These are phyloP conservation scores for Lactarius deliciosus DNA, from an alignment of 768 basidiomycete species.

Conservation along the genomic window DNA sequence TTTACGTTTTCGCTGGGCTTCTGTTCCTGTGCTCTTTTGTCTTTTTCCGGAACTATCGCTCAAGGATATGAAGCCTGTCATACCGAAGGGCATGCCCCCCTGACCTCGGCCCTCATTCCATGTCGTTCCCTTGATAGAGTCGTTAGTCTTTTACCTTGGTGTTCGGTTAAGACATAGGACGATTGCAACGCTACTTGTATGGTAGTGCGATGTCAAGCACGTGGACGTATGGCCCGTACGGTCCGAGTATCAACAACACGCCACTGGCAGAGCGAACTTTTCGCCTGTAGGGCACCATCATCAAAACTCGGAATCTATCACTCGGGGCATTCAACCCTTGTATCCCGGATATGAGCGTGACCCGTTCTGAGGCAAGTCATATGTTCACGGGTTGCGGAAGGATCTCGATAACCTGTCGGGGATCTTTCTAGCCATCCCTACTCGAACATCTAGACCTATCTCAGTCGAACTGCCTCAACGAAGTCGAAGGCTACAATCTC, in stretches of 20 bases:
- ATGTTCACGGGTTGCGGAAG: not conserved
- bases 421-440: slow-evolving; percentile 14
- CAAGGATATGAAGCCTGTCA: slow-evolving; percentile 12
- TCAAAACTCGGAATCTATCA: not conserved
- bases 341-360: slow-evolving; percentile 12
- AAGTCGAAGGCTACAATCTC: slow-evolving; percentile 50
- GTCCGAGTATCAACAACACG: not conserved
- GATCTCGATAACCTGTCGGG: slow-evolving; percentile 3
- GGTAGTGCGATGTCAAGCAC: too few species aligned
- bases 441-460: slow-evolving; percentile 32
- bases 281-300: not conserved
- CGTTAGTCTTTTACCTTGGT: not conserved
- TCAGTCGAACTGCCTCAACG: slow-evolving; percentile 73
- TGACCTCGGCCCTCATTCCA: not conserved
- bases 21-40: slow-evolving; percentile 41
- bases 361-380: slow-evolving; percentile 20
- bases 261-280: too few species aligned
- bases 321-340: not conserved
- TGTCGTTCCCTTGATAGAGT: not conserved
- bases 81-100: not conserved
- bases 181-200: not conserved
- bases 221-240: not conserved
- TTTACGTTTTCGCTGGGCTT: slow-evolving; percentile 75
- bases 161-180: not conserved
- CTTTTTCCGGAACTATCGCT: slow-evolving; percentile 36